Percentiles rank a stretch among this genome's conserved stretches.
Evolutionary conservation across 129 eudicot genomes (phyloP).

Genomic region (Helichrysum umbraculigerum): DNA sequence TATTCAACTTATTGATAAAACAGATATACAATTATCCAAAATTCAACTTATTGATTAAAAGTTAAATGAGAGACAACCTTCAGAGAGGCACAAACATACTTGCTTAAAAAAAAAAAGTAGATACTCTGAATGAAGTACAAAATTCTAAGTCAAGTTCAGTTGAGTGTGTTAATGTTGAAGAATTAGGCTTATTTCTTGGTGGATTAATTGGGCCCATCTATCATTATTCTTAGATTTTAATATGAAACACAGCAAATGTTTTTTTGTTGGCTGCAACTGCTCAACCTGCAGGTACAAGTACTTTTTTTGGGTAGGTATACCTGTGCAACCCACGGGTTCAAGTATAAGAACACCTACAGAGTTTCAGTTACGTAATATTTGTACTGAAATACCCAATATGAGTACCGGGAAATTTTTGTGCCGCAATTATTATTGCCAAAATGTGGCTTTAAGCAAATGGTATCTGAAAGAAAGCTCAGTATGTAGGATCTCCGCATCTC

Average conservation of each 20-base stretch:
- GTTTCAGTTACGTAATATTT: neutral
- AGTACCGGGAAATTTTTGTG: neutral
- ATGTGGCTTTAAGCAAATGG: neutral
- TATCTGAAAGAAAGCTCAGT: neutral
- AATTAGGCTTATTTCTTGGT: no score
- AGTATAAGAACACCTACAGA: neutral
- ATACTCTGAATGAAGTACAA: neutral
- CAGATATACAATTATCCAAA: no score
- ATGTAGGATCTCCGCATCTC: neutral
- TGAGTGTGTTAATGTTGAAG: neutral
- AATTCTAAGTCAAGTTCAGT: neutral
- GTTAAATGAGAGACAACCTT: neutral
- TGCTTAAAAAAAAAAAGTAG: neutral
- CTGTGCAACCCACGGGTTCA: neutral
- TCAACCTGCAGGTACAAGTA: no score
- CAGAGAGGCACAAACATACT: neutral
- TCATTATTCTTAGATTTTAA: no score
- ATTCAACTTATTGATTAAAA: no score
- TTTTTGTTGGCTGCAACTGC: no score
- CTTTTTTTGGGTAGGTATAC: neutral
- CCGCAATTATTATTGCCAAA: conserved; percentile 1
- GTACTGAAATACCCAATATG: neutral
- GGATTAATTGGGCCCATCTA: no score
- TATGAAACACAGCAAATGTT: no score
- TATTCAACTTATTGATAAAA: neutral